Evolutionary conservation across 306 rosid genomes (phyloP), one percentile per base, ranked within the genome.

Genomic region (Myrica gale): DNA sequence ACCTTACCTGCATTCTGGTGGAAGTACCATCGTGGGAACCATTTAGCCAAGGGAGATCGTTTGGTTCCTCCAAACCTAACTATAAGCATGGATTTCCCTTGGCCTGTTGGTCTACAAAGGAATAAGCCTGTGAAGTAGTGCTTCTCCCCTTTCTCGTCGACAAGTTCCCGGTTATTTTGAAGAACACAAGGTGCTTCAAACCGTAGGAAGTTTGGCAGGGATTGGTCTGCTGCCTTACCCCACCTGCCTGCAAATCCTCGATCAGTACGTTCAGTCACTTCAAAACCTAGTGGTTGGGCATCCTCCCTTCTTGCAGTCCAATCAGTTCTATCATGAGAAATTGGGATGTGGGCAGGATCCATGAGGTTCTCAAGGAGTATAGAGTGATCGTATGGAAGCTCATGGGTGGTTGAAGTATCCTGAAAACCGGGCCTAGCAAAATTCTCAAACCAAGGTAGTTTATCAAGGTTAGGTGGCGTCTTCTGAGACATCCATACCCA

Each of bases 401-500:
- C 99, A 23, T 95, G 97, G 78, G 74, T 84, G 39, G 97, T 83
- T 41, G 96, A 95, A 74, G 85, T 45, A 74, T 95, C 99, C 74
- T 71, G 89, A 81, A 95, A 90, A 58, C 99, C 96, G 0, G 92
- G 96, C 89, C 90, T 84, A 9, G 87, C 93, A 15, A 95, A 90
- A 79, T 92, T 92, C 85, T 92, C 97, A 72, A 95, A 95, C 97
- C 99, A 89, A 10, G 97, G 99, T 12, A 92, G 32, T 46, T 87
- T 95, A 39, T 75, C 71, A 2, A 79, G 71, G 79, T 91, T 84
- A 48, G 99, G 90, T 61, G 96, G 87, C 47, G 90, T 83, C 77
- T 81, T 84, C 37, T n/a, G 87, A 43, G 97, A 92, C 97, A 95
- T 90, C 99, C 99, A 95, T 21, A 92, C 99, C 99, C 99, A 95